phyloP scores from a whole-genome alignment of 129 eudicot genomes.

The Saussurea involucrata region DNA sequence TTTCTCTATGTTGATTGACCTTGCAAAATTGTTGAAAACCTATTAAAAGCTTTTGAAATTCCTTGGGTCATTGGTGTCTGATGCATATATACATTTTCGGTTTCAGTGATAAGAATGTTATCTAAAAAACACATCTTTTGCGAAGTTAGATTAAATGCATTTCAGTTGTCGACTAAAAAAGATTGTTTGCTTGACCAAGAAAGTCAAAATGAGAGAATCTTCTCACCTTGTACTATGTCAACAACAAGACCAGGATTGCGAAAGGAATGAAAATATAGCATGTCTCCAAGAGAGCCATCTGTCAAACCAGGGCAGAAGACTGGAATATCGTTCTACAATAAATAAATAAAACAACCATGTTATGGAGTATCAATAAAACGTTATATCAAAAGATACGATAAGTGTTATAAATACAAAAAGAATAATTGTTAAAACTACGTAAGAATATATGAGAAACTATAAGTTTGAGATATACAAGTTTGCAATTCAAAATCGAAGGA shows the following conservation, averaged over 20 bases:
- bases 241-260: conserved; percentile 80
- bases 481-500: background rate
- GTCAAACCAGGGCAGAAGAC: conserved; percentile 91
- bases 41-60: background rate
- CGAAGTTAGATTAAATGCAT: background rate
- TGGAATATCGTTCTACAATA: conserved; percentile 67
- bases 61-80: background rate
- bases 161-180: background rate
- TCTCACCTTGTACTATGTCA: conserved; percentile 78
- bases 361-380: background rate
- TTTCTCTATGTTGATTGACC: background rate
- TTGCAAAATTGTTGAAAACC: background rate
- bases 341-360: background rate
- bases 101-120: background rate
- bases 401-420: background rate
- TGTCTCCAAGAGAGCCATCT: conserved; percentile 93
- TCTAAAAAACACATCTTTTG: background rate
- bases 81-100: background rate
- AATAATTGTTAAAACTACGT: background rate
- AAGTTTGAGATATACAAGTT: background rate
- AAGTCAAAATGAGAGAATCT: background rate
- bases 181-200: conserved; percentile 1
- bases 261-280: conserved; percentile 85
- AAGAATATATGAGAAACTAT: background rate
- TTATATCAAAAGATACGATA: background rate